Base-by-base conservation (phyloP, 768 basidiomycete genomes). In the Tephrocybe rancida region DNA sequence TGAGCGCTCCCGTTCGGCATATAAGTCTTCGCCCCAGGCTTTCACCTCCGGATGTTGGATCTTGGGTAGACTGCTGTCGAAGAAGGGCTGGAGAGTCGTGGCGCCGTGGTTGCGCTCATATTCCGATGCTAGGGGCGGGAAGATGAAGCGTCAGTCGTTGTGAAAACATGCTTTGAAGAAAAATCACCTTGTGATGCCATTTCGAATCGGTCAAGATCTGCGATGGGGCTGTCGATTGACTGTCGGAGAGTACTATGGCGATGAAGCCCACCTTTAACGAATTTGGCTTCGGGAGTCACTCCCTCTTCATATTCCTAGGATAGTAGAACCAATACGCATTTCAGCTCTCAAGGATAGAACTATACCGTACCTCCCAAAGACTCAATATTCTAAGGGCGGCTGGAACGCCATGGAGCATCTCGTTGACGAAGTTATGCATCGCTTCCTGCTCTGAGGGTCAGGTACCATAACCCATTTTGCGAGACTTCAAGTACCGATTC, bases 371-470 rank as follows among this genome's bases (percentile, higher is more conserved):
- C 71, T 83, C 71, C 90, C 90, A 96, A 0, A 95, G 69, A 0
- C 79, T 71, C 56, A 82, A 69, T 19, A 95, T 91, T 27, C 79
- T 80, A 49, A 83, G 74, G 4, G 88, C 87, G 0, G 86, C 84
- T 14, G 85, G 80, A 53, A 80, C 84, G 34, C 81, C 70, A 57
- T 92, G 90, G n/a, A 98, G 70, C 91, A 98, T 95, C 50, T 89
- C 90, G 48, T 90, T 78, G 3, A 90, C 78, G 65, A 98, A 94
- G 55, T 91, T 91, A 47, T 87, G 81, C 88, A 98, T 98, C 2
- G 95, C 95, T 64, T 88, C 87, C 85, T 93, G 67, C 50, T 39
- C 6, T 3, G n/a, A n/a, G 6, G 9, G 18, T 30, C 32, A 26
- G 16, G 25, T 22, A 52, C n/a, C 19, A 27, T 19, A 32, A 21